phyloP scores from a whole-genome alignment of 2,329 filamentous ascomycete genomes.

The Fusarium sp. region DNA sequence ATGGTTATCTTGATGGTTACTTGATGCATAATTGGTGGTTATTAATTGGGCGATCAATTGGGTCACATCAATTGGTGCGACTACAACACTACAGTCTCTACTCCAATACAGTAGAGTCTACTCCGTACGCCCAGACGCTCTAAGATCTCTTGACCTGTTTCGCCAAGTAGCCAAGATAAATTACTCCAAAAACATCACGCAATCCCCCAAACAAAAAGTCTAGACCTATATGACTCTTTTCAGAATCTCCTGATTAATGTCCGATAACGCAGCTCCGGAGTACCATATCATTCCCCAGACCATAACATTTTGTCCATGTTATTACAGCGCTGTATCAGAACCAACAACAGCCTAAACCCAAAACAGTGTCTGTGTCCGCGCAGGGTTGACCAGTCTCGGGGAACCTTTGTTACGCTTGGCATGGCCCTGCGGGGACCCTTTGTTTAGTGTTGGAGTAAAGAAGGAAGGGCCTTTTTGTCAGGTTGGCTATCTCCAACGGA shows the following conservation, averaged over 20 bases:
- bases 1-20: conserved; percentile 17
- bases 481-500: background rate
- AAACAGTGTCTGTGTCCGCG: conserved; percentile 1
- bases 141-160: background rate
- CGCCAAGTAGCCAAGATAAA: background rate
- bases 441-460: conserved; percentile 14
- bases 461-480: conserved; percentile 30
- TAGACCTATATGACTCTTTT: background rate
- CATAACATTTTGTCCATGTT: background rate
- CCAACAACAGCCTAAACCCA: background rate
- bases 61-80: background rate
- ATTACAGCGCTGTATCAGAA: background rate
- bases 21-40: conserved; percentile 2
- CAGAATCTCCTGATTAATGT: background rate
- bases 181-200: background rate
- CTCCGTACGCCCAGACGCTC: background rate
- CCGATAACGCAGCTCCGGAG: conserved; percentile 1
- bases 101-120: background rate
- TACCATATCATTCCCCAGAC: background rate
- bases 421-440: conserved; percentile 24
- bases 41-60: background rate
- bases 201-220: background rate
- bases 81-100: too few species aligned
- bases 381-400: conserved; percentile 10
- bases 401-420: conserved; percentile 40